Percentiles rank a stretch among this genome's conserved stretches.
These are phyloP conservation scores for Elaeis guineensis DNA, from an alignment of 176 grass and related monocot genomes.

Conservation along the genomic window DNA sequence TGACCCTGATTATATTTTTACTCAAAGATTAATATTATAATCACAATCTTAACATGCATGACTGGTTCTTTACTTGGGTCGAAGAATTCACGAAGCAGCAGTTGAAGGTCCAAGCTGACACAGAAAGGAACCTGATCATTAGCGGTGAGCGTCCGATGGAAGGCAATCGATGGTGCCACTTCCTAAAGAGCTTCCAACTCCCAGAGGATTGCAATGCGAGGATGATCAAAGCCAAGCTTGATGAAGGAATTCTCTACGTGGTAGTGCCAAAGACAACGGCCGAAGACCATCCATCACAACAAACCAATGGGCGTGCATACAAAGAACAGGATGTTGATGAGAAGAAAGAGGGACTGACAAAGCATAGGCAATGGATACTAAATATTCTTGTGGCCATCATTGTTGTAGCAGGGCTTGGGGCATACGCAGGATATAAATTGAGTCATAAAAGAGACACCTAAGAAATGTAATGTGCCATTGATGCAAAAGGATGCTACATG, in stretches of 20 bases:
- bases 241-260: slow-evolving; percentile 44
- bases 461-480: too few relatives aligned
- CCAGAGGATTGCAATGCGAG: slow-evolving; percentile 9
- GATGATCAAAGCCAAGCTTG: slow-evolving; percentile 45
- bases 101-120: slow-evolving; percentile 51
- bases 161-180: slow-evolving; percentile 21
- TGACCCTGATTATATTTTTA: too few relatives aligned
- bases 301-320: not conserved
- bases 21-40: too few relatives aligned
- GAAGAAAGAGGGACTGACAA: not conserved
- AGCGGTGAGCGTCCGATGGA: slow-evolving; percentile 48
- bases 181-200: slow-evolving; percentile 48
- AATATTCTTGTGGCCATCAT: slow-evolving; percentile 46
- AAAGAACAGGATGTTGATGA: not conserved
- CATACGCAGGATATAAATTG: slow-evolving; percentile 21
- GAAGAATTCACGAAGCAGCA: slow-evolving; percentile 67
- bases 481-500: too few relatives aligned
- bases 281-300: not conserved
- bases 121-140: slow-evolving; percentile 25
- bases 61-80: not conserved
- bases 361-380: slow-evolving; percentile 31
- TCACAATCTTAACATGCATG: too few relatives aligned
- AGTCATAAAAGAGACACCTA: too few relatives aligned
- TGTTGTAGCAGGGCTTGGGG: slow-evolving; percentile 36
- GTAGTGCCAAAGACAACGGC: slow-evolving; percentile 21